phyloP scores from a whole-genome alignment of 2,329 filamentous ascomycete species.

The Triangularia verruculosa region DNA sequence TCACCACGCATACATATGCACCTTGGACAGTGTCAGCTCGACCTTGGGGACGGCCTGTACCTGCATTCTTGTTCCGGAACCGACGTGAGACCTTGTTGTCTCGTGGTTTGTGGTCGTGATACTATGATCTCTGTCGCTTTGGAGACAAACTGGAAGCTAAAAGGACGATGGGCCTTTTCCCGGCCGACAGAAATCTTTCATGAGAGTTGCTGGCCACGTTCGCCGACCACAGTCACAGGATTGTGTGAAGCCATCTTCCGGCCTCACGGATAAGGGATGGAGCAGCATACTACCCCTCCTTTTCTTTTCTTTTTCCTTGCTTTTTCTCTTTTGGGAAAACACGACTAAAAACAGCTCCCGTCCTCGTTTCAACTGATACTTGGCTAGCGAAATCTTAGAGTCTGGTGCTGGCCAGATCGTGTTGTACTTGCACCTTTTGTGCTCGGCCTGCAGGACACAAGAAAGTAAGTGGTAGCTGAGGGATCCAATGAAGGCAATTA shows the following conservation, averaged over 20 bases:
- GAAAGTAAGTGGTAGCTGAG: background rate
- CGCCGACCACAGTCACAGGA: background rate
- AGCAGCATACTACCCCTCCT: background rate
- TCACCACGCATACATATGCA: background rate
- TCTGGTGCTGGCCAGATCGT: background rate
- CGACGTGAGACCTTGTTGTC: background rate
- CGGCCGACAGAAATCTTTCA: background rate
- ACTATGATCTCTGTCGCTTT: conserved; percentile 1
- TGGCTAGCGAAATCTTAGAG: background rate
- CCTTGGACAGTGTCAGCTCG: background rate
- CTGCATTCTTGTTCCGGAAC: background rate
- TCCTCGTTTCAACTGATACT: background rate
- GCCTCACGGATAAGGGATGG: background rate
- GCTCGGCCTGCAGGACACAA: background rate
- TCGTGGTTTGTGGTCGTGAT: conserved; percentile 1
- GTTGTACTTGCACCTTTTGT: background rate
- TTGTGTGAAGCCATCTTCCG: conserved; percentile 2
- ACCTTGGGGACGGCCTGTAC: background rate
- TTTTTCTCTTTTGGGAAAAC: background rate
- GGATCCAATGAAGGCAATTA: conserved; percentile 6
- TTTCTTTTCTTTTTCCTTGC: background rate
- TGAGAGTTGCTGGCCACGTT: background rate
- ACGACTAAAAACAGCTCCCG: background rate
- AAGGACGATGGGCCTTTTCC: background rate
- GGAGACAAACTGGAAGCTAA: background rate